phyloP scores from a whole-genome alignment of 371 early-diverging fungal species.

The Mucor mucedo region DNA sequence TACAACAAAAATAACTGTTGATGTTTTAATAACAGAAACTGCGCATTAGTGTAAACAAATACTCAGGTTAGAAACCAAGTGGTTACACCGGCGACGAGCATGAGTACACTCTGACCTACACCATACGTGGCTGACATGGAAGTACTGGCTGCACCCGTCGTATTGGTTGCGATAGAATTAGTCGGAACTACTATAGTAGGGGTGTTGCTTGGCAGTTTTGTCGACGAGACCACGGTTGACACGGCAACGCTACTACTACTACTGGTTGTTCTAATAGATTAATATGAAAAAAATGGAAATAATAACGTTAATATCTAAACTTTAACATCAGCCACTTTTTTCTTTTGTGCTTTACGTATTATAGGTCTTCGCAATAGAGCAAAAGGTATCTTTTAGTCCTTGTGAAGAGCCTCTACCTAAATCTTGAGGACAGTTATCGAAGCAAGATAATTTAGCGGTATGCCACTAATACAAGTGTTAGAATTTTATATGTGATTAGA shows the following conservation, averaged over 20 bases:
- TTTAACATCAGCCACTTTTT: background rate
- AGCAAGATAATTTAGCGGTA: constrained; percentile 30
- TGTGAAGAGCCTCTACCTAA: constrained; percentile 22
- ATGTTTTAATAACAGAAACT: background rate
- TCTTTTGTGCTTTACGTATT: constrained; percentile 23
- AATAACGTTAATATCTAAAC: background rate
- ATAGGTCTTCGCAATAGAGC: constrained; percentile 45
- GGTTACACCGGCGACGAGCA: constrained; percentile 12
- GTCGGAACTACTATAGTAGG: constrained; percentile 8
- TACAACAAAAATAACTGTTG: background rate
- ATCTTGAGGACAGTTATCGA: constrained; percentile 37
- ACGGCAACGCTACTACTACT: constrained; percentile 2
- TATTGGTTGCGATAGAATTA: constrained; percentile 1
- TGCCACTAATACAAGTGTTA: constrained; percentile 20
- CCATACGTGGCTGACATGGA: constrained; percentile 1
- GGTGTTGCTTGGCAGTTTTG: constrained; percentile 7
- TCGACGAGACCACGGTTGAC: constrained; percentile 6
- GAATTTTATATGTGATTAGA: background rate
- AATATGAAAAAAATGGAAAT: background rate
- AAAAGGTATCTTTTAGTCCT: constrained; percentile 35
- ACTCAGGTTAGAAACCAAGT: constrained; percentile 8
- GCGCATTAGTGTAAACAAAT: background rate
- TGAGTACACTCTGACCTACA: background rate
- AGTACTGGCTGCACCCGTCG: background rate
- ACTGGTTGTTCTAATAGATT: constrained; percentile 3